These are phyloP conservation scores for Colletotrichum sp. DNA, from an alignment of 2,329 filamentous ascomycete species.

Conservation along the genomic window DNA sequence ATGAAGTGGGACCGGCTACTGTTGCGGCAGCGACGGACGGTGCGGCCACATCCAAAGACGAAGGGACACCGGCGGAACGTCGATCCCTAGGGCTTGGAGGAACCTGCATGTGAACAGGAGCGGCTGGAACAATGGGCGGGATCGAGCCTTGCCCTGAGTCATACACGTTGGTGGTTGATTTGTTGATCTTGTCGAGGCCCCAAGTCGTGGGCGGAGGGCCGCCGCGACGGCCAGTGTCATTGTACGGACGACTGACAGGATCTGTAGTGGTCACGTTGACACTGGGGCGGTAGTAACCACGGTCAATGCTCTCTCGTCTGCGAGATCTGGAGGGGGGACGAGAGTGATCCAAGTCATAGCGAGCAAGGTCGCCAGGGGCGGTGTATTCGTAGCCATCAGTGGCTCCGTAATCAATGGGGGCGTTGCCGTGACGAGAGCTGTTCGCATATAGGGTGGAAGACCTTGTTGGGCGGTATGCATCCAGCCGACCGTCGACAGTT, in stretches of 20 bases:
- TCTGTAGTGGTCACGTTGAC: slow-evolving; percentile 39
- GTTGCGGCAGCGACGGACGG: slow-evolving; percentile 2
- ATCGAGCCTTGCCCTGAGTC: slow-evolving; percentile 55
- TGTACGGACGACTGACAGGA: slow-evolving; percentile 29
- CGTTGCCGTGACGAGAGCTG: slow-evolving; percentile 46
- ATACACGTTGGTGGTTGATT: slow-evolving; percentile 45
- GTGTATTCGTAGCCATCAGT: slow-evolving; percentile 68
- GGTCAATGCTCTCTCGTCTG: slow-evolving; percentile 61
- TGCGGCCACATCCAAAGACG: slow-evolving; percentile 3
- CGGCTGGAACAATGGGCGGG: slow-evolving; percentile 40
- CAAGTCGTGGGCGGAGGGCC: slow-evolving; percentile 72
- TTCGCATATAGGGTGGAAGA: slow-evolving; percentile 51
- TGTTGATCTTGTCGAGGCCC: slow-evolving; percentile 73
- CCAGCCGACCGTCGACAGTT: slow-evolving; percentile 48
- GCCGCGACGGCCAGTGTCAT: slow-evolving; percentile 36
- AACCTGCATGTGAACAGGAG: slow-evolving; percentile 32
- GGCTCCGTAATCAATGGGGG: slow-evolving; percentile 57
- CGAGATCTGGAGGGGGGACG: slow-evolving; percentile 42
- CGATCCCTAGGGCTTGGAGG: slow-evolving; percentile 40
- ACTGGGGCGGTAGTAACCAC: slow-evolving; percentile 60
- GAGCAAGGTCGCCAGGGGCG: slow-evolving; percentile 64
- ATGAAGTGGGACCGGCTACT: slow-evolving; percentile 26
- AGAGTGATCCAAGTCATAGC: slow-evolving; percentile 64
- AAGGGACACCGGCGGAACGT: slow-evolving; percentile 7
- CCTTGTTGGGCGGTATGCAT: slow-evolving; percentile 53